Conservation (phyloP, 139 green algal species). For the Chlamydomonas sp. region DNA sequence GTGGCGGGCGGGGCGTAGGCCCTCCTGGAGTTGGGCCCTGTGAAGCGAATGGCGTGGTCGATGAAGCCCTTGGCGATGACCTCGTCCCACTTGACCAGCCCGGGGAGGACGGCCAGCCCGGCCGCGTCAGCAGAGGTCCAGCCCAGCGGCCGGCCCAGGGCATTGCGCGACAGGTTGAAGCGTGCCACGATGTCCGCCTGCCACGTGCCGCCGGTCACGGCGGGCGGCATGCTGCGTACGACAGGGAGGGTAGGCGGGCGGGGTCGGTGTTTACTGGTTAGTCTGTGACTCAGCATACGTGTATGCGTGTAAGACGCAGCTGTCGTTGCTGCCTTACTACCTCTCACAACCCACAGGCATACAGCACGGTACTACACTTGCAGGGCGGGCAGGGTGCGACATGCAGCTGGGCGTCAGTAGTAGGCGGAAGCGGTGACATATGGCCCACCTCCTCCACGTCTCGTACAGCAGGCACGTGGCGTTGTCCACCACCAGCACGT, state of each 20-base stretch:
- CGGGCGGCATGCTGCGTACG: neutral
- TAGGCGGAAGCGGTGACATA: too few species aligned
- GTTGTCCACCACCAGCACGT: slow-evolving; percentile 52
- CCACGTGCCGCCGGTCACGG: slow-evolving; percentile 10
- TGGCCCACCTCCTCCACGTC: slow-evolving; percentile 19
- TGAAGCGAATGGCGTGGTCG: slow-evolving; percentile 54
- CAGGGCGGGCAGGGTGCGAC: too few species aligned
- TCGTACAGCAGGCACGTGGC: slow-evolving; percentile 52
- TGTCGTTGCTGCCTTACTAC: too few species aligned
- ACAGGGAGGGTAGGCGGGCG: neutral
- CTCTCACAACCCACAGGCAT: too few species aligned
- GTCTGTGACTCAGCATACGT: too few species aligned
- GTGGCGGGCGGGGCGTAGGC: slow-evolving; percentile 40
- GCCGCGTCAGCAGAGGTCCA: slow-evolving; percentile 54
- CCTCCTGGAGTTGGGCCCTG: slow-evolving; percentile 16
- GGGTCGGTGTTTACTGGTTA: too few species aligned
- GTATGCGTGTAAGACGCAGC: too few species aligned
- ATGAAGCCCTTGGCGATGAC: slow-evolving; percentile 32
- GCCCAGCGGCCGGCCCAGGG: slow-evolving; percentile 37
- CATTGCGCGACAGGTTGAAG: slow-evolving; percentile 31
- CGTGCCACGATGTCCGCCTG: slow-evolving; percentile 10
- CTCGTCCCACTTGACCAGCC: slow-evolving; percentile 37
- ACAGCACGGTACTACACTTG: too few species aligned
- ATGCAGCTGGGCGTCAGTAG: too few species aligned
- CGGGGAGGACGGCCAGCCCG: slow-evolving; percentile 41